Percentiles rank a stretch among this genome's conserved stretches.
Conservation (phyloP, 1,284 basidiomycete genomes). For the Ganoderma multipileum region DNA sequence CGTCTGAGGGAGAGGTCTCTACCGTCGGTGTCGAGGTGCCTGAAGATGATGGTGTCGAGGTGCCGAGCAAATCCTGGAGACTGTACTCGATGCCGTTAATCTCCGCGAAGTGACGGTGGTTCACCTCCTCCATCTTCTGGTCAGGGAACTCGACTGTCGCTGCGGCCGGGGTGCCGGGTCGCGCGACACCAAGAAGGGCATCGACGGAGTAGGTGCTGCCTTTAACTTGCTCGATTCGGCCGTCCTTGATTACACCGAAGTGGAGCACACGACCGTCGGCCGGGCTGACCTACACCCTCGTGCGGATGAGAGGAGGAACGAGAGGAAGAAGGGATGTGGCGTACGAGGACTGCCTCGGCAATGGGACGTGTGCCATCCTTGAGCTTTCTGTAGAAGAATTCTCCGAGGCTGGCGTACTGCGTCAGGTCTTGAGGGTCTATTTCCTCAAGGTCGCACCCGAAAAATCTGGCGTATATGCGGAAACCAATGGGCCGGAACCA, state of each 20-base stretch:
- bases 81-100: slow-evolving; percentile 98
- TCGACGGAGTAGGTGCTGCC: slow-evolving; percentile 97
- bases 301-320: background rate
- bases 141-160: slow-evolving; percentile 52
- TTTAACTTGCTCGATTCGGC: slow-evolving; percentile 96
- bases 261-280: slow-evolving; percentile 95
- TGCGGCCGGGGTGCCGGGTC: slow-evolving; percentile 45
- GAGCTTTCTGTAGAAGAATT: slow-evolving; percentile 94
- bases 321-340: slow-evolving; percentile 32
- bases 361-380: slow-evolving; percentile 86
- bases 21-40: slow-evolving; percentile 36
- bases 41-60: slow-evolving; percentile 43
- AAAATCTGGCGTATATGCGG: slow-evolving; percentile 84
- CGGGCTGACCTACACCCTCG: slow-evolving; percentile 74
- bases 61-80: slow-evolving; percentile 82
- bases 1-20: slow-evolving; percentile 27
- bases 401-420: slow-evolving; percentile 85
- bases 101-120: slow-evolving; percentile 91
- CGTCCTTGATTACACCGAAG: slow-evolving; percentile 86
- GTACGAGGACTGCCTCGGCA: slow-evolving; percentile 78
- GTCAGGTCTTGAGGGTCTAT: slow-evolving; percentile 82
- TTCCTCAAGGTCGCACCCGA: slow-evolving; percentile 95
- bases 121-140: slow-evolving; percentile 63
- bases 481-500: slow-evolving; percentile 95
- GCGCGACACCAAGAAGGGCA: slow-evolving; percentile 85